Evolutionary conservation across 2,329 filamentous ascomycete genomes (phyloP).

Genomic region (Metarhizium rileyi): DNA sequence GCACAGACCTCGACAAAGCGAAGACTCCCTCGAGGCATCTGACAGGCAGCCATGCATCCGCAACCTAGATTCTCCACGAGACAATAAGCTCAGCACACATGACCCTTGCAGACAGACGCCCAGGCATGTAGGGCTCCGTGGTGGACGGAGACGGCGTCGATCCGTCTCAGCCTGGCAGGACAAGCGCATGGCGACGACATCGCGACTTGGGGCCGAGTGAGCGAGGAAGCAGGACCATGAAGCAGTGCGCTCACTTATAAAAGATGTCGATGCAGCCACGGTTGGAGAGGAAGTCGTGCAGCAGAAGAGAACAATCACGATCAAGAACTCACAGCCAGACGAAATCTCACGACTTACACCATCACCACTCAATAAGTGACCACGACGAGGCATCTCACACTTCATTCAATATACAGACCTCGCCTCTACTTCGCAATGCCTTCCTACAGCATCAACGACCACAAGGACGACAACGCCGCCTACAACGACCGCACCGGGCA

Average conservation of each 20-base stretch:
- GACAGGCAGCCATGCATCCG: not conserved
- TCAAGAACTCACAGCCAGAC: not conserved
- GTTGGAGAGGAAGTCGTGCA: not conserved
- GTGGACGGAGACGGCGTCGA: not conserved
- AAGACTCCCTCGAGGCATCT: not conserved
- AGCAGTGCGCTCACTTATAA: not conserved
- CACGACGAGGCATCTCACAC: not conserved
- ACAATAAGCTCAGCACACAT: not conserved
- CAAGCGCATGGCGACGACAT: not conserved
- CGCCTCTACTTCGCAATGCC: constrained; percentile 10
- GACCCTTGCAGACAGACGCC: not conserved
- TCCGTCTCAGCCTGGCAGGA: not conserved
- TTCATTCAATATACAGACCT: not conserved
- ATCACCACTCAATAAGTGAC: not conserved
- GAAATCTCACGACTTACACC: not conserved
- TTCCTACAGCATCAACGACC: constrained; percentile 9
- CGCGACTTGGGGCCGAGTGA: not conserved
- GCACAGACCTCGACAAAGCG: not conserved
- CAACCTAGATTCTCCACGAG: not conserved
- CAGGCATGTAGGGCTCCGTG: not conserved
- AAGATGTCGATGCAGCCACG: not conserved
- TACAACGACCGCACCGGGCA: constrained; percentile 11
- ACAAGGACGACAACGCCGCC: not conserved
- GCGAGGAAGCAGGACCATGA: not conserved
- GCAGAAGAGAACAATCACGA: not conserved